Evolutionary conservation across 2,329 filamentous ascomycete species (phyloP).

Genomic region (Phyllosticta citribraziliensis): DNA sequence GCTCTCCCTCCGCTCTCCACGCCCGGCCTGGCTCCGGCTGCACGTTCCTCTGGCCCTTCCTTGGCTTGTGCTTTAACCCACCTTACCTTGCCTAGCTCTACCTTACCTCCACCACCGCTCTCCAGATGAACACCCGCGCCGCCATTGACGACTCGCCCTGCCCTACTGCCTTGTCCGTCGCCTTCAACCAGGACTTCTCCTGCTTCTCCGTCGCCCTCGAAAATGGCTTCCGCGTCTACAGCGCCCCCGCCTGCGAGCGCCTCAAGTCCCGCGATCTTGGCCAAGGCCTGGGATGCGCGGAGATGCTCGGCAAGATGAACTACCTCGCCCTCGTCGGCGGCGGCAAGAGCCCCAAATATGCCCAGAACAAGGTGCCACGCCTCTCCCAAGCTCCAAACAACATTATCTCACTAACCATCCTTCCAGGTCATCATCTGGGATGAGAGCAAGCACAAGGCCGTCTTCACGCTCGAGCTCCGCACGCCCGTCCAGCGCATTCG

Average conservation of each 20-base stretch:
- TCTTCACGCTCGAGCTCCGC: conserved; percentile 68
- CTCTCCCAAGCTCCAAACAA: background rate
- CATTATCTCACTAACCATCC: conserved; percentile 11
- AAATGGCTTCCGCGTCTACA: conserved; percentile 59
- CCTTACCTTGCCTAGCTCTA: no score
- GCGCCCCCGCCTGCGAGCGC: conserved; percentile 21
- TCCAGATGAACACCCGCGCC: conserved; percentile 77
- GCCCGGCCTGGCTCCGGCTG: background rate
- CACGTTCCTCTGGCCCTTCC: background rate
- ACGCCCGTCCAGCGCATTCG: conserved; percentile 73
- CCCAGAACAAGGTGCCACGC: conserved; percentile 63
- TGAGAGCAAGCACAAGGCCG: conserved; percentile 64
- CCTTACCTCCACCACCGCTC: background rate
- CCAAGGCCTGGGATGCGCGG: conserved; percentile 69
- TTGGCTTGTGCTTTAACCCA: background rate
- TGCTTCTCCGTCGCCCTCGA: conserved; percentile 84
- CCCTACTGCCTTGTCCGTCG: conserved; percentile 67
- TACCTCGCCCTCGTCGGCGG: conserved; percentile 86
- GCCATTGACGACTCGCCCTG: conserved; percentile 69
- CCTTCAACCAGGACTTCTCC: conserved; percentile 76
- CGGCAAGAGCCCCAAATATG: conserved; percentile 73
- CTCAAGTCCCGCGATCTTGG: conserved; percentile 25
- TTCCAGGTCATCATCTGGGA: conserved; percentile 78
- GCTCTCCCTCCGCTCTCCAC: conserved; percentile 12
- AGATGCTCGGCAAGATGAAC: conserved; percentile 80